Conservation (phyloP, 306 rosid genomes). For the Rubus parviflorus region DNA sequence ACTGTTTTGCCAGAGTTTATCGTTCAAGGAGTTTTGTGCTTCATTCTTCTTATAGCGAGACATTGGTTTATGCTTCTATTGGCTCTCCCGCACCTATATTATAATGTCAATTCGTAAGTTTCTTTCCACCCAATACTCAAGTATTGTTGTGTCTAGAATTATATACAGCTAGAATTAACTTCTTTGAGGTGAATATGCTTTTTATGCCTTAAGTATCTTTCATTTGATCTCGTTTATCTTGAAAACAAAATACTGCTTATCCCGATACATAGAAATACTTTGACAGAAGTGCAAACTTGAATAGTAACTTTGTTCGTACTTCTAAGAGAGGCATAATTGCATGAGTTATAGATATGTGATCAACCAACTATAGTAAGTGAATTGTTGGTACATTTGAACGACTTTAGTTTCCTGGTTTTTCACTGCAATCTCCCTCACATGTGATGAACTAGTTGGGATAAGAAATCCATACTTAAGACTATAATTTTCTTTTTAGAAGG, state of each 20-base stretch:
- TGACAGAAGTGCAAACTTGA: not conserved
- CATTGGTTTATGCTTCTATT: conserved; percentile 69
- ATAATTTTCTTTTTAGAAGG: not conserved
- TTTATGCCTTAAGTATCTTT: not conserved
- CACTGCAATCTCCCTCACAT: not conserved
- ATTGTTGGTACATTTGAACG: not conserved
- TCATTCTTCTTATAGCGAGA: conserved; percentile 57
- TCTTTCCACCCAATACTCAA: conserved; percentile 21
- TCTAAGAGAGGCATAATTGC: conserved; percentile 1
- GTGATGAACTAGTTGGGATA: not conserved
- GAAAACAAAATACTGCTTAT: not conserved
- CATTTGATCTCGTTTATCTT: not conserved
- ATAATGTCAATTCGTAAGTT: conserved; percentile 69
- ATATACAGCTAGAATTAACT: not conserved
- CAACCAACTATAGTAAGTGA: not conserved
- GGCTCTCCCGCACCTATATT: conserved; percentile 72
- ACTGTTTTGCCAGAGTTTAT: conserved; percentile 77
- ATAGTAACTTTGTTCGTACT: not conserved
- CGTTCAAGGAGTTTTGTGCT: conserved; percentile 59
- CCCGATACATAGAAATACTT: not conserved
- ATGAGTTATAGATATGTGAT: not conserved
- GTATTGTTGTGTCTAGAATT: not conserved
- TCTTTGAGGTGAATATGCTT: not conserved
- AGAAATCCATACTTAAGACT: not conserved
- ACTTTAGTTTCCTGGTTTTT: not conserved